Evolutionary conservation across 176 grass and related monocot genomes (phyloP).

Genomic region (Avena insularis): DNA sequence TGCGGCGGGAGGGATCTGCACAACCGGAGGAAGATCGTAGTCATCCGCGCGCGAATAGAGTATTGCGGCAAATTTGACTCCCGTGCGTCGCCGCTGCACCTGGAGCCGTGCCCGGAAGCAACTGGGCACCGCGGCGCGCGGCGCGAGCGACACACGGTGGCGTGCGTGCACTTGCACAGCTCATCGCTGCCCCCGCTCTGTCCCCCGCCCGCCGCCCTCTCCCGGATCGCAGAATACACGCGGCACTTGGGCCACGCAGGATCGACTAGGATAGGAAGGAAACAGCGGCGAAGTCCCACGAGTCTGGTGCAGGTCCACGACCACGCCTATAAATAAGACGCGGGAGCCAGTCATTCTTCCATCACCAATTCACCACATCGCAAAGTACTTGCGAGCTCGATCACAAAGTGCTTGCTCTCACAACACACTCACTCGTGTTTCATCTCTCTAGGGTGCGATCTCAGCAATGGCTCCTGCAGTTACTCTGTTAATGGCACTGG

Average conservation of each 20-base stretch:
- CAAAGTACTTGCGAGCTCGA: conserved; percentile 16
- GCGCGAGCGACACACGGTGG: conserved; percentile 48
- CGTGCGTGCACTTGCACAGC: conserved; percentile 27
- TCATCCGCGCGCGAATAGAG: conserved; percentile 22
- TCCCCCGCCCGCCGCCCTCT: conserved; percentile 30
- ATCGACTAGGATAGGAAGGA: neutral
- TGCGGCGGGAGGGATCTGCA: neutral
- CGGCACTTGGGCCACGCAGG: neutral
- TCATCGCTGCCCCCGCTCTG: conserved; percentile 35
- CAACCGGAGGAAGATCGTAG: conserved; percentile 27
- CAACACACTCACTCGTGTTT: neutral
- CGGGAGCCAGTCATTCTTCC: neutral
- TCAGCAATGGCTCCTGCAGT: conserved; percentile 27
- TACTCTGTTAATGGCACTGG: conserved; percentile 15
- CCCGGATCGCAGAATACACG: neutral
- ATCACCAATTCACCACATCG: conserved; percentile 15
- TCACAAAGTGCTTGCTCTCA: neutral
- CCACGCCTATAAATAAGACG: conserved; percentile 35
- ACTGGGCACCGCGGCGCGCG: conserved; percentile 49
- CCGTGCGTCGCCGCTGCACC: conserved; percentile 25
- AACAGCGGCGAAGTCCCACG: conserved; percentile 24
- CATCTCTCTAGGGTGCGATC: neutral
- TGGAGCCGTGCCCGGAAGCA: conserved; percentile 51
- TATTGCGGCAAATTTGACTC: neutral
- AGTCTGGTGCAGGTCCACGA: neutral